phyloP scores from a whole-genome alignment of 352 stramenopile species.

The Phytophthora hibernalis region DNA sequence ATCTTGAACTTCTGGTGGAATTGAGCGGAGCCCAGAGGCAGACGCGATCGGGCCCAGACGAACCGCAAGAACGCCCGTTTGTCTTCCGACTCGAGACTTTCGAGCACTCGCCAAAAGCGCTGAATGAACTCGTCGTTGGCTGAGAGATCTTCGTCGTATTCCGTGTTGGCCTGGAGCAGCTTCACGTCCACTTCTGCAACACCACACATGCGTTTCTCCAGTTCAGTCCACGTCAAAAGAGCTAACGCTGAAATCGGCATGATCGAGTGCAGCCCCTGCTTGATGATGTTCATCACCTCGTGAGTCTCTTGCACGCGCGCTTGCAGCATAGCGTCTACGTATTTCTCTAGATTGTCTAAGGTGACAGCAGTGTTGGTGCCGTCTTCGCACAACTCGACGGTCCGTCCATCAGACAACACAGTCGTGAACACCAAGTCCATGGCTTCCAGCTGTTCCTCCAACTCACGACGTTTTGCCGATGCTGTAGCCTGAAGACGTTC shows the following conservation, averaged over 20 bases:
- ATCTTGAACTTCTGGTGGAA: constrained; percentile 92
- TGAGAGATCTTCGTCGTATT: constrained; percentile 85
- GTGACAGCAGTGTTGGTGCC: constrained; percentile 51
- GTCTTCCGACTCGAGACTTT: constrained; percentile 65
- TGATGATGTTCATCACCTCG: constrained; percentile 72
- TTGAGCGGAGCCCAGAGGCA: constrained; percentile 63
- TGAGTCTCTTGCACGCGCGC: constrained; percentile 50
- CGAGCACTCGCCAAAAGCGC: constrained; percentile 82
- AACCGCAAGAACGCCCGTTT: constrained; percentile 83
- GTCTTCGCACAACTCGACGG: constrained; percentile 49
- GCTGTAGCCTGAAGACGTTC: background rate
- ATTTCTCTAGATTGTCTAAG: constrained; percentile 55
- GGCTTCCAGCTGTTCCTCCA: constrained; percentile 57
- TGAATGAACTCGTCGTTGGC: constrained; percentile 71
- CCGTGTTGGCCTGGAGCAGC: constrained; percentile 76
- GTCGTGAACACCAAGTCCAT: constrained; percentile 85
- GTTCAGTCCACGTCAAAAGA: constrained; percentile 71
- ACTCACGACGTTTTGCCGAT: constrained; percentile 1
- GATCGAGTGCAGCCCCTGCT: constrained; percentile 80
- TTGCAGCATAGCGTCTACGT: constrained; percentile 51
- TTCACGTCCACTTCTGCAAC: constrained; percentile 77
- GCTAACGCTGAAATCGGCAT: constrained; percentile 65
- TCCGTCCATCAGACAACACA: constrained; percentile 68
- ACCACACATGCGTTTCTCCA: constrained; percentile 79
- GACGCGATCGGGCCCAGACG: constrained; percentile 78